Evolutionary conservation across 1,284 basidiomycete genomes (phyloP).

Genomic region (Ustilago xerochloae): DNA sequence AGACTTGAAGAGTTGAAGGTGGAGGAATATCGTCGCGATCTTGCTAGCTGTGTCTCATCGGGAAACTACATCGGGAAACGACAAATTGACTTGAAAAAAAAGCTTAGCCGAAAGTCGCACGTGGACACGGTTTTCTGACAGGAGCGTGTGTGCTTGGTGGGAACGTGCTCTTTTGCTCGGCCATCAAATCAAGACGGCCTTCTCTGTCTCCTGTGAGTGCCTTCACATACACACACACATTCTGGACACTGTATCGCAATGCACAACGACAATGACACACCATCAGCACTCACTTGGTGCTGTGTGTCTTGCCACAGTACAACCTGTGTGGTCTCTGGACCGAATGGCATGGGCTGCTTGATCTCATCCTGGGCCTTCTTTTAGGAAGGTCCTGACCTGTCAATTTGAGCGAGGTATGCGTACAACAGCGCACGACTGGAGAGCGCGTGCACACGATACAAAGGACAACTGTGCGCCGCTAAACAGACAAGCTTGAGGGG

Average conservation of each 20-base stretch:
- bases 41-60: background rate
- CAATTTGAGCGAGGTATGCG: background rate
- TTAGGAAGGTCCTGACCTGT: no score
- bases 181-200: background rate
- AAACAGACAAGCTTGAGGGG: no score
- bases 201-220: background rate
- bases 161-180: conserved; percentile 25
- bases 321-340: no score
- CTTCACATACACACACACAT: no score
- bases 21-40: conserved; percentile 11
- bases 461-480: background rate
- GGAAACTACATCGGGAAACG: background rate
- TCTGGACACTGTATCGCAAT: no score
- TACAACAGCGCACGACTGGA: background rate
- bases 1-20: conserved; percentile 8
- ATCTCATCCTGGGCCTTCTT: no score
- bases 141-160: background rate
- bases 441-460: background rate
- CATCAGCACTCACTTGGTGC: no score
- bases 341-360: no score
- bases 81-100: background rate
- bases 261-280: no score
- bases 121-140: conserved; percentile 17
- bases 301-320: no score
- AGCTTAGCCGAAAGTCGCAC: conserved; percentile 4